Evolutionary conservation across 75 land plant species (phyloP).

Genomic region (Cunninghamia lanceolata): DNA sequence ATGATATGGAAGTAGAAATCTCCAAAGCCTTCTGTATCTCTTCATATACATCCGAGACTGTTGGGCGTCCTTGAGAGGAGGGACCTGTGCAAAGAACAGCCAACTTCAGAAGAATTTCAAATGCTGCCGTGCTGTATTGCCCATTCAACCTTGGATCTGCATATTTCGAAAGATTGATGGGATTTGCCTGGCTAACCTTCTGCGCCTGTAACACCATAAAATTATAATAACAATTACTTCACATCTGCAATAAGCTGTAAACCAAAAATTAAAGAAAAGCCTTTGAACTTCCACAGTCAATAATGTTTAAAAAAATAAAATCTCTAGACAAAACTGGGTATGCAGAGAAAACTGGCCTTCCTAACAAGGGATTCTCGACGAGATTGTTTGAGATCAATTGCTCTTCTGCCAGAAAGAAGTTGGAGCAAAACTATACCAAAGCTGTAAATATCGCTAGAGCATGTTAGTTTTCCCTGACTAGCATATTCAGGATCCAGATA

Average conservation of each 20-base stretch:
- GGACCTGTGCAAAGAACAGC: neutral
- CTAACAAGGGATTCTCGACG: neutral
- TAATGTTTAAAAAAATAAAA: neutral
- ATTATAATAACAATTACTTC: neutral
- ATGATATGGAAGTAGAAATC: neutral
- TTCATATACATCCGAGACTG: neutral
- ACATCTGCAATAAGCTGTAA: neutral
- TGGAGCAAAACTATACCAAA: no score
- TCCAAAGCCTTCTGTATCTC: neutral
- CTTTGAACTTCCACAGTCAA: no score
- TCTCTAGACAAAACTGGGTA: no score
- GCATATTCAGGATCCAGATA: neutral
- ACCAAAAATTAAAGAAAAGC: no score
- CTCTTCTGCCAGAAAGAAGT: neutral
- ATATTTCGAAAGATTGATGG: neutral
- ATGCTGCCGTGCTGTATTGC: neutral
- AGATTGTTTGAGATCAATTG: neutral
- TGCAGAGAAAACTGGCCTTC: neutral
- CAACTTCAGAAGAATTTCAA: neutral
- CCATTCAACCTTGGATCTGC: neutral
- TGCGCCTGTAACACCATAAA: neutral
- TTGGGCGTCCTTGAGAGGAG: neutral
- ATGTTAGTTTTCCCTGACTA: neutral
- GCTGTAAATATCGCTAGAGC: no score
- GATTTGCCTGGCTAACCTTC: neutral